Base-by-base conservation (phyloP, 352 stramenopile genomes). In the Aphanomyces cochlioides region DNA sequence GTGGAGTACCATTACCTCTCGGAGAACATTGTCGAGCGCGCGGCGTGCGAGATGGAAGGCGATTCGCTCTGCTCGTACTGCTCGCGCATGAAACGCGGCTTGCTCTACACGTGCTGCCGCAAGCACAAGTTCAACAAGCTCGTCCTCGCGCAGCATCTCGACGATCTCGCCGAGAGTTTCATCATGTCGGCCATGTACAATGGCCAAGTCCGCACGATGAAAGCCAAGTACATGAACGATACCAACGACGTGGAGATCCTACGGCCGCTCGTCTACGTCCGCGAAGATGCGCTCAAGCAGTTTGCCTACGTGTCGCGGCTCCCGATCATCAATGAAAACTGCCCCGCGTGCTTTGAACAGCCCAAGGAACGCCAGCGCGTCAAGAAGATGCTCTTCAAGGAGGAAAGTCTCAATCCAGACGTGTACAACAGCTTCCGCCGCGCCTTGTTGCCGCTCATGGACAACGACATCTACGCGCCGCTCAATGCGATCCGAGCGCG, bases 151-250 rank as follows among this genome's bases (percentile, higher is more conserved):
- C 97, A 99, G 83, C 97, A 99, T 74, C 77, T 99, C 53, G 97
- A 99, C 76, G 97, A 99, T 78, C 87, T 98, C 53, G 95, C 90
- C 8, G 97, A 99, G 79, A 98, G 90, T 47, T 99, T 99, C 77
- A 90, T 99, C 63, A 99, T 99, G 97, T 98, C 89, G 72, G 86
- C 94, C 5, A 97, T 99, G 78, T 96, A 99, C 82, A 99, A 99
- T 78, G 97, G 96, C 19, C 96, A 98, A 71, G 75, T 99, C 40
- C 87, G 97, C 53, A 99, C 96, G 21, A 99, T 99, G 97, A 99
- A 99, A 78, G 96, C 96, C 47, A 97, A 98, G 75, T 99, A 99
- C 80, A 84, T 90, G 81, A 98, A 98, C 74, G 96, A 98, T 15
- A 74, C 79, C 67, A 92, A 89, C 19, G 95, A 99, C 75, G 77